phyloP scores from a whole-genome alignment of 805 yeast species.

The Yarrowia sp. region DNA sequence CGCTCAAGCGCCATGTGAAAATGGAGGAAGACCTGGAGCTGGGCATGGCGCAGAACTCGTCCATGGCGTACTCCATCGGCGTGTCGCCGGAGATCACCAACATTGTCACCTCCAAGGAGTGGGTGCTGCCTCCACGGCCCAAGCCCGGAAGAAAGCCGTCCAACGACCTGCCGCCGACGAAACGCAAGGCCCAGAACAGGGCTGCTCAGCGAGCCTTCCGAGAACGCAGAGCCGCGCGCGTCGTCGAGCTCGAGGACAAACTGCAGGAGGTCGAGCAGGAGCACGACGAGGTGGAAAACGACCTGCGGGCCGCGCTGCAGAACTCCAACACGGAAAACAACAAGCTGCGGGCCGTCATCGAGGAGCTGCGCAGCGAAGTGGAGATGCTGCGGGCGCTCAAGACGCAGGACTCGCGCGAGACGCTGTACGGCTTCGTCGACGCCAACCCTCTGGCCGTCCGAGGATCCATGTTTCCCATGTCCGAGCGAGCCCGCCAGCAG shows the following conservation, averaged over 20 bases:
- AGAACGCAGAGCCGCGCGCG: conserved; percentile 25
- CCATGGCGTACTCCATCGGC: conserved; percentile 18
- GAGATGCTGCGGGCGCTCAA: conserved; percentile 3
- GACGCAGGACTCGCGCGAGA: conserved; percentile 3
- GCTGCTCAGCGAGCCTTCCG: conserved; percentile 22
- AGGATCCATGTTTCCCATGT: conserved; percentile 25
- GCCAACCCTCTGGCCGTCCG: conserved; percentile 19
- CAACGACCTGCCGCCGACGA: conserved; percentile 24
- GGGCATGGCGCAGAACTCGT: conserved; percentile 14
- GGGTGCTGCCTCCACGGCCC: conserved; percentile 75
- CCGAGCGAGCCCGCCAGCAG: conserved; percentile 10
- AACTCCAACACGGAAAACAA: conserved; percentile 33
- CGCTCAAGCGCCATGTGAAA: conserved; percentile 9
- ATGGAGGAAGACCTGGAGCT: conserved; percentile 19
- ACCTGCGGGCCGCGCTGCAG: conserved; percentile 7
- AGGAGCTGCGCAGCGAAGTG: conserved; percentile 10
- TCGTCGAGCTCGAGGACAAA: background rate
- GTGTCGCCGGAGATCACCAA: conserved; percentile 16
- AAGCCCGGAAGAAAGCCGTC: conserved; percentile 50
- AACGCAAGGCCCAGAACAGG: conserved; percentile 18
- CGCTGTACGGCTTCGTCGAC: conserved; percentile 19
- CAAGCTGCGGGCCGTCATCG: conserved; percentile 34
- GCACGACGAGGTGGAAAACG: conserved; percentile 9
- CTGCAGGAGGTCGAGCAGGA: background rate
- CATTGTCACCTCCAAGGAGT: conserved; percentile 54